Evolutionary conservation across 176 grass and related monocot species (phyloP), one percentile per base, ranked within the genome.

Genomic region (Triticum turgidum): DNA sequence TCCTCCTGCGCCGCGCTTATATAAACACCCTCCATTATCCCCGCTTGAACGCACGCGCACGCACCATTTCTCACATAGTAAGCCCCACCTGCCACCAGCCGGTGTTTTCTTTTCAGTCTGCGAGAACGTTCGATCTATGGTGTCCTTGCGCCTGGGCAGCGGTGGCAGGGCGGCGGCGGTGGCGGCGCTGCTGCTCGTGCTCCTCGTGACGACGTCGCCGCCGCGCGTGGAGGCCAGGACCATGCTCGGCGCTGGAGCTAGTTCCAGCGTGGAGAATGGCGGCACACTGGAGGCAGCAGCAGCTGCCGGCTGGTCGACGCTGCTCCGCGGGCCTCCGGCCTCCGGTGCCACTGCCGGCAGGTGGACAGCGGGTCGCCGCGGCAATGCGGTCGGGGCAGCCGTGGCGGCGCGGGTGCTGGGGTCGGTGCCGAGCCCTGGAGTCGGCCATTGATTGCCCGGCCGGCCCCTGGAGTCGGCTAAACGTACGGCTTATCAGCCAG

Each of bases 391-490:
- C 51, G 59, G n/a, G n/a, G 20, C 58, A 24, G 75, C 71, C 9
- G 65, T 47, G 44, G 15, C 69, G 34, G 77, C 74, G 64, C 82
- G 93, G 82, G 71, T 86, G 35, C 1, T 94, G 84, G 96, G 86
- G 7, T 98, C 96, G 4, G 93, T 98, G 5, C 96, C 96, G 68
- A 98, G 96, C 90, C 96, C 96, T 1, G 93, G 91, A 11, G 88
- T 95, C 41, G 96, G 96, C 4, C 96, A 98, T 6, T 59, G 56
- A 59, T 21, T 3, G 2, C 20, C 7, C 56, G 56, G 20, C 5
- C 51, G 15, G 17, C 56, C 56, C 56, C 56, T 59, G 56, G 20
- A 21, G 56, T 73, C 70, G 38, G 22, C 72, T 51, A 30, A 39
- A 4, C 35, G 35, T 37, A 37, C 39, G 7, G 39, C 39, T n/a